These are phyloP conservation scores for Nitzschia palea DNA, from an alignment of 108 stramenopile species.

Conservation along the genomic window DNA sequence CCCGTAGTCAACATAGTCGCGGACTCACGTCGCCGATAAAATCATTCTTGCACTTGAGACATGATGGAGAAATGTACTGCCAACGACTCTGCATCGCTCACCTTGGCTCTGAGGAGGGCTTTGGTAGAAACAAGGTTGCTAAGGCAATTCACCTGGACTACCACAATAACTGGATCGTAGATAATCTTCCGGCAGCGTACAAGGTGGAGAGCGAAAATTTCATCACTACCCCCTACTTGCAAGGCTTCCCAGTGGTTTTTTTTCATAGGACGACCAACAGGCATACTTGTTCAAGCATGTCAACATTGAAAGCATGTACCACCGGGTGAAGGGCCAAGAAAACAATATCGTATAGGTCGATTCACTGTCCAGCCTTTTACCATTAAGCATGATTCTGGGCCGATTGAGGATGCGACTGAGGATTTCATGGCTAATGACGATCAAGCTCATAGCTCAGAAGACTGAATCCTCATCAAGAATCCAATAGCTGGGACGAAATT, in stretches of 20 bases:
- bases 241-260: conserved; percentile 90
- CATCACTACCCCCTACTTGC: conserved; percentile 56
- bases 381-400: conserved; percentile 82
- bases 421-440: conserved; percentile 43
- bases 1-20: no score
- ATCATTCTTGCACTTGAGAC: no score
- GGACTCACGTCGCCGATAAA: no score
- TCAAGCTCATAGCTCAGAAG: neutral
- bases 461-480: neutral
- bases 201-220: conserved; percentile 49
- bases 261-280: conserved; percentile 48
- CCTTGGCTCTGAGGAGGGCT: conserved; percentile 64
- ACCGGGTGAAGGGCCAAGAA: conserved; percentile 48
- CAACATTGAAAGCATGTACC: conserved; percentile 84
- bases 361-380: conserved; percentile 91
- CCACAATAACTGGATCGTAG: conserved; percentile 92
- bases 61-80: conserved; percentile 86
- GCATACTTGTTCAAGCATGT: conserved; percentile 90
- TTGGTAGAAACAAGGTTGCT: conserved; percentile 60
- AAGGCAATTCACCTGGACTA: conserved; percentile 85
- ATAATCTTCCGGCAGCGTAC: conserved; percentile 83
- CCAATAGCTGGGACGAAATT: conserved; percentile 55
- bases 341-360: conserved; percentile 48
- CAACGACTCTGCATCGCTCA: conserved; percentile 79
- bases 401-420: conserved; percentile 35